Base-by-base conservation (phyloP, 2,329 filamentous ascomycete species). In the Aspergillus eucalypticola region DNA sequence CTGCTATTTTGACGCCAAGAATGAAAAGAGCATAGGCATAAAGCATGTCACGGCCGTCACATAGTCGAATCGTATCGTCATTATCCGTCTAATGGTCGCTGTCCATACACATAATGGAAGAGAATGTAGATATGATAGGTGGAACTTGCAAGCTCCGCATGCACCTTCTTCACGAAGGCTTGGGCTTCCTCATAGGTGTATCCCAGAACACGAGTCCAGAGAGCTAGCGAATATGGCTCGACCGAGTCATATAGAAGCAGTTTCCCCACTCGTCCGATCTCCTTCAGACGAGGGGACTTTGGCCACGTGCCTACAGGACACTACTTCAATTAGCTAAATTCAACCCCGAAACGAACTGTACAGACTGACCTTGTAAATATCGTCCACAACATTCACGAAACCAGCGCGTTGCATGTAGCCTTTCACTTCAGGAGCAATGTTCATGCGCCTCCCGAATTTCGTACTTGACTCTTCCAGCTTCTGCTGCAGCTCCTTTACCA, bases 201-300 rank as follows among this genome's bases (percentile, higher is more conserved):
- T 1, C 75, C 75, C 10, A 77, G 63, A 1, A 77, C 67, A 5
- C 75, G 67, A 5, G 76, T 78, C 55, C 75, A 76, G 8, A 77
- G 67, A 3, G 75, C 75, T 13, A 78, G 64, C 3, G 72, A 71
- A 60, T 76, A 77, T n/a, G 75, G 73, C 60, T 75, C 74, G 25
- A 77, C 64, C 2, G 71, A 67, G 46, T 76, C 73, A 15, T 70
- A 61, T 25, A 75, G 50, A 2, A 69, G 63, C 8, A 69, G 48
- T 63, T 71, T 71, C 50, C 69, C 69, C n/a, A 73, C 64, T 15
- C 70, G 66, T 11, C 75, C 75, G 17, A 77, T 71, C 29, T 75
- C 72, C 53, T 76, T 76, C 4, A 75, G 56, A 4, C 67, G 70
- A 5, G 60, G 65, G 51, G 70, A 69, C 54, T 73, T 75, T 3